These are phyloP conservation scores for Starmerella etchellsii DNA, from an alignment of 805 yeast genomes.

Conservation along the genomic window DNA sequence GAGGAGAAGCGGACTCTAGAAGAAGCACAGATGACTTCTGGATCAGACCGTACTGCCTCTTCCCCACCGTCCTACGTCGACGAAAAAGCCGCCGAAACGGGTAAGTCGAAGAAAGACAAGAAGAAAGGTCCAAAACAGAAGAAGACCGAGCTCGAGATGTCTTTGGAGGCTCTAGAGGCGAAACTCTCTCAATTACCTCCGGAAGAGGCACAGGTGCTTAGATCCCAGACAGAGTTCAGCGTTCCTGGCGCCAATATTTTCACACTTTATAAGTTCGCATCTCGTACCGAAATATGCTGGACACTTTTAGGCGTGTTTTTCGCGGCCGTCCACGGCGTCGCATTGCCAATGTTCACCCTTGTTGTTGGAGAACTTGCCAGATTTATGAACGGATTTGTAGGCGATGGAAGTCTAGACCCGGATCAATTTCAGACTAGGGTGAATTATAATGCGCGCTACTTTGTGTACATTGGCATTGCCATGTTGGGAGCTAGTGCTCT, in stretches of 20 bases:
- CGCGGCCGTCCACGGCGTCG: slow-evolving; percentile 31
- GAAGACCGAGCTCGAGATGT: background rate
- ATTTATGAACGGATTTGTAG: slow-evolving; percentile 27
- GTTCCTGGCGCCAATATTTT: slow-evolving; percentile 20
- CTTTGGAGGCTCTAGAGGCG: slow-evolving; percentile 9
- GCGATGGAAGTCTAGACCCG: slow-evolving; percentile 17
- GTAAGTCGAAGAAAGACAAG: background rate
- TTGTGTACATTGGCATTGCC: slow-evolving; percentile 32
- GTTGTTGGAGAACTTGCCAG: slow-evolving; percentile 32
- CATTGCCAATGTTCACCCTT: slow-evolving; percentile 31
- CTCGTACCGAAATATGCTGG: slow-evolving; percentile 22
- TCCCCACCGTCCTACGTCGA: too few relatives aligned
- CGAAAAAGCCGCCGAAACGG: background rate
- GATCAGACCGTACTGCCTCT: too few relatives aligned
- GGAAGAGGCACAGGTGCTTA: slow-evolving; percentile 26
- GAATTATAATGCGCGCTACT: slow-evolving; percentile 30
- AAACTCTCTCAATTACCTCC: slow-evolving; percentile 20
- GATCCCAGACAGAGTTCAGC: slow-evolving; percentile 24
- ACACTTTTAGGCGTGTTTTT: slow-evolving; percentile 25
- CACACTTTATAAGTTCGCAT: slow-evolving; percentile 29
- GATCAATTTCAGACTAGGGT: slow-evolving; percentile 27
- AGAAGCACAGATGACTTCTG: too few relatives aligned
- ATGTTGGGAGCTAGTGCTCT: slow-evolving; percentile 25
- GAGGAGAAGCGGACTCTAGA: too few relatives aligned
- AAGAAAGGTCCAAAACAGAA: background rate